Evolutionary conservation across 208 protist genomes (phyloP), one percentile per base, ranked within the genome.

Genomic region (Perkinsela sp.): DNA sequence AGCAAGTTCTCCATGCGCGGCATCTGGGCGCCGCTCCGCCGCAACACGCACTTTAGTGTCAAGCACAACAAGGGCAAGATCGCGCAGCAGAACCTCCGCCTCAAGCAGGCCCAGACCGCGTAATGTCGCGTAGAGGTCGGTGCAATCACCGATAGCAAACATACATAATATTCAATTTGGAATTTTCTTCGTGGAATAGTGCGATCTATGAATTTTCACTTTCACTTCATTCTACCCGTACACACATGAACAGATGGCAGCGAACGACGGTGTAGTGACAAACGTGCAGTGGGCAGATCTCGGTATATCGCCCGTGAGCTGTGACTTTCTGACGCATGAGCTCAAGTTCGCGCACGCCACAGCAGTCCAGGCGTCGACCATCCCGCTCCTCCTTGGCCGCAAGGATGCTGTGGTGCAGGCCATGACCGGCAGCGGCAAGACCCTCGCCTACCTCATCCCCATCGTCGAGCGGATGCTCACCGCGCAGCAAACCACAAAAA

Each of bases 341-440:
- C 71, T 88, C 57, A 67, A 83, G 40, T 94, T 91, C 73, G 68
- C 66, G n/a, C 77, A 79, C 30, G 90, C 92, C 83, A 85, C 90
- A 1, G 88, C 90, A 16, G 88, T 93, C 29, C 90, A 94, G 80
- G 90, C 88, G 16, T 80, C 82, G 68, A 86, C 83, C 29, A 85
- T 95, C 29, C 89, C 90, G 0, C 79, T 91, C 1, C 76, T 95
- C 28, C 75, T 94, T 31, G 78, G 77, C 15, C 84, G 87, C 74
- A 89, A 93, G 72, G 88, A 94, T 72, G 87, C 92, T 29, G 85
- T 93, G 1, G 90, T 94, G 2, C 82, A 94, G 79, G 91, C 91
- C 67, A 80, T 91, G 66, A 95, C 91, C 1, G 91, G 91, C 28
- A 92, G 84, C 67, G 91, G 91, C 28, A 95, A 95, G 76, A 95